Conservation (phyloP, 768 basidiomycete species). For the Mycena crocata region DNA sequence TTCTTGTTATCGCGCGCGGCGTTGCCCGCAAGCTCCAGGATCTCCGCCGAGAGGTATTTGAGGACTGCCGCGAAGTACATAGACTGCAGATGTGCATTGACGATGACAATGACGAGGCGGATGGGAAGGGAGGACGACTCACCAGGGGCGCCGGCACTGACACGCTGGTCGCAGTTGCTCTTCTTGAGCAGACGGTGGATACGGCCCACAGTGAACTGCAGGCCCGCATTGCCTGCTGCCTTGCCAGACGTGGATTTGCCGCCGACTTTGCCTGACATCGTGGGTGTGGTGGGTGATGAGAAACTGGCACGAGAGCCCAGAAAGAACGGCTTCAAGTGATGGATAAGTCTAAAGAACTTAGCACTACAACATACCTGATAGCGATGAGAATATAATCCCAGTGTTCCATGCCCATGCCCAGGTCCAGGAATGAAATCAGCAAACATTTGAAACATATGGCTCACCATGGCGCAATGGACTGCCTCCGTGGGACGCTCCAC, state of each 20-base stretch:
- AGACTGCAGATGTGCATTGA: conserved; percentile 55
- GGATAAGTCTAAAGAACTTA: no score
- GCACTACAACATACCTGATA: no score
- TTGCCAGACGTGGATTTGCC: conserved; percentile 66
- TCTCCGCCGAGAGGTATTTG: conserved; percentile 86
- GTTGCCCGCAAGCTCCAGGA: conserved; percentile 84
- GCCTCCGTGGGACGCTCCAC: no score
- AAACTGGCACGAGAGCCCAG: no score
- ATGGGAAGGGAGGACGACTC: conserved; percentile 14
- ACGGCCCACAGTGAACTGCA: conserved; percentile 85
- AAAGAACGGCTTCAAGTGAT: no score
- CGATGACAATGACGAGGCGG: not conserved
- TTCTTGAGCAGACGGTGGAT: conserved; percentile 81
- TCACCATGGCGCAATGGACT: no score
- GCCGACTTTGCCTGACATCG: conserved; percentile 53
- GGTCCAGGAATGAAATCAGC: no score
- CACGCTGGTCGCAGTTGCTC: conserved; percentile 80
- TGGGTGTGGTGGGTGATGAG: conserved; percentile 26
- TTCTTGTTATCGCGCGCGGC: conserved; percentile 80
- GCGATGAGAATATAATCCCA: no score
- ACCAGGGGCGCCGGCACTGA: conserved; percentile 83
- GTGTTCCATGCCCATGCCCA: no score
- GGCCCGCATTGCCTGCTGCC: conserved; percentile 62
- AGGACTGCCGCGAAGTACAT: conserved; percentile 85
- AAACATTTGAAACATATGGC: no score